Base-by-base conservation (phyloP, 148 eudicot species). In the Vaccinium corymbosum region DNA sequence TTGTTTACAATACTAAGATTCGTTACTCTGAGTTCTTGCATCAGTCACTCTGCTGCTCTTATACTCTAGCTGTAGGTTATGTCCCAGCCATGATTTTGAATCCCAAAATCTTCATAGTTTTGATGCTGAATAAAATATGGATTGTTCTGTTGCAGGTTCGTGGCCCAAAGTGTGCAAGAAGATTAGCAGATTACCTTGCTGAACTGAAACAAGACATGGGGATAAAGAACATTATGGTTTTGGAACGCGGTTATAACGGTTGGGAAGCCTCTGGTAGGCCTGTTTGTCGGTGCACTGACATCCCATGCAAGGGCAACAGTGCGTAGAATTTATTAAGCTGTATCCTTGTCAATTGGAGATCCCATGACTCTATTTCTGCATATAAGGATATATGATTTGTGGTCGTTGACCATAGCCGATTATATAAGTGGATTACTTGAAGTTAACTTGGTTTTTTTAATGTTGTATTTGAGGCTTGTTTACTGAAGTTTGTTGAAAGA, bases 191-290 rank as follows among this genome's bases (percentile, higher is more conserved):
- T n/a, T 92, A 96, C 87, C 91, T 96, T 75, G 85, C 90, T 1
- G 94, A 91, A 82, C 42, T 85, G 64, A 87, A 91, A 50, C 90
- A 89, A 82, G 92, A 86, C 53, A 85, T 84, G 29, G 98, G 97
- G 68, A 90, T 90, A 79, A 89, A 90, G 87, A 90, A 90, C 77
- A 88, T 95, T 20, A 86, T 93, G 94, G 94, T 94, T 73, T 80
- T 95, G 85, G 98, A 95, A 82, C 94, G 94, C 13, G 98, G 98
- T 29, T 95, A 86, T 74, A 93, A 95, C 50, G 98, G 97, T 20
- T 95, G 98, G 98, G 98, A 94, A 93, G 91, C 95, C 84, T 90
- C 97, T 75, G 98, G 98, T 61, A 95, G 88, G 82, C 97, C 98
- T 74, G 95, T 95, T 80, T 95, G 98, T 83, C 93, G 90, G 55